A percentile compares a stretch with the other conserved stretches of the same genome.
Evolutionary conservation across 2,329 filamentous ascomycete species (phyloP).

Genomic region (Fusarium clavum): DNA sequence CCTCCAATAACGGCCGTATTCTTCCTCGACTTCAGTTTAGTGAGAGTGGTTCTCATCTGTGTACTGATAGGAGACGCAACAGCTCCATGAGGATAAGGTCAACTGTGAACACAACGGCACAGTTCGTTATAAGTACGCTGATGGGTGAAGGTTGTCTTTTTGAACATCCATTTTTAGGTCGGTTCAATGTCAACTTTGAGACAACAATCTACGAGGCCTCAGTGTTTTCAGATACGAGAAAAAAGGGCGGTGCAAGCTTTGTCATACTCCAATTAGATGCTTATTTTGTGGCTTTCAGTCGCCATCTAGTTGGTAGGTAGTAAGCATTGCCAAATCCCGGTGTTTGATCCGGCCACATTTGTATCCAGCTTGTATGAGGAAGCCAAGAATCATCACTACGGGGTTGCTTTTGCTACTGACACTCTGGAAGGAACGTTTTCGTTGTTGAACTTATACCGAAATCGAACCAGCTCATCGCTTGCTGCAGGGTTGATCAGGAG

Average conservation of each 20-base stretch:
- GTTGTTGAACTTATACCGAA: not conserved
- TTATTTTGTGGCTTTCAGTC: constrained; percentile 40
- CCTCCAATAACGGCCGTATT: not conserved
- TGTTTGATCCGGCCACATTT: constrained; percentile 32
- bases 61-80: not conserved
- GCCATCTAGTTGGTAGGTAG: constrained; percentile 27
- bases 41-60: not conserved
- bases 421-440: constrained; percentile 18
- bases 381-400: constrained; percentile 15
- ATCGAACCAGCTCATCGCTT: not conserved
- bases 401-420: constrained; percentile 12
- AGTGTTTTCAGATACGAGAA: not conserved
- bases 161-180: not conserved
- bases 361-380: constrained; percentile 16
- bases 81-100: not conserved
- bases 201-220: not conserved
- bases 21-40: not conserved
- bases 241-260: not conserved
- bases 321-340: constrained; percentile 32
- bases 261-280: constrained; percentile 2
- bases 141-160: not conserved
- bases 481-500: not conserved
- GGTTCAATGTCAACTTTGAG: not conserved
- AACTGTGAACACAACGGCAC: not conserved
- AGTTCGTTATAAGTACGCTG: not conserved